Conservation (phyloP, 495 filamentous ascomycete species). For the Penicillium lagena region DNA sequence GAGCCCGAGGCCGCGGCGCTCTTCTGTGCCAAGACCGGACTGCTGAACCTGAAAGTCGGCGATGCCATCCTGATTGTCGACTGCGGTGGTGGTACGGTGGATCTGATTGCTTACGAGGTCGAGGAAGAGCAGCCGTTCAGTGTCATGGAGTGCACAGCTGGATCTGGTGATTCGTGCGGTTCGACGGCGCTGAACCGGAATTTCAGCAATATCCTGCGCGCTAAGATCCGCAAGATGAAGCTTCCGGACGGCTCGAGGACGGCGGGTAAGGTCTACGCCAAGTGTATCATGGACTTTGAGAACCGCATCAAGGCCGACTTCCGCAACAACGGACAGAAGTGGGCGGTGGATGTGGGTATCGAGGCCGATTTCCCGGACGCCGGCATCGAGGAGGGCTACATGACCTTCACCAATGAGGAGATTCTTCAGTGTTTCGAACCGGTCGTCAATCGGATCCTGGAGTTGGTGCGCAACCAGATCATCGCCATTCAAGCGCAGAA, state of each 20-base stretch:
- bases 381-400: conserved; percentile 73
- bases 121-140: conserved; percentile 74
- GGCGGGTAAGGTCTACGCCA: conserved; percentile 72
- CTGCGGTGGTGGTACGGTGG: conserved; percentile 74
- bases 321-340: conserved; percentile 76
- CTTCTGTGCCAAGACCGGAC: conserved; percentile 72
- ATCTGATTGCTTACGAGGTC: conserved; percentile 76
- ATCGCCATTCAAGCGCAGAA: conserved; percentile 78
- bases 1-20: conserved; percentile 74
- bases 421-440: conserved; percentile 78
- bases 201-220: conserved; percentile 73
- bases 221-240: conserved; percentile 79
- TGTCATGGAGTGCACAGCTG: conserved; percentile 70
- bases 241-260: conserved; percentile 71
- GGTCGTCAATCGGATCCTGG: conserved; percentile 70
- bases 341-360: conserved; percentile 77
- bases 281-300: conserved; percentile 83
- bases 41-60: conserved; percentile 68
- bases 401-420: conserved; percentile 79
- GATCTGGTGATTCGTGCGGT: conserved; percentile 73
- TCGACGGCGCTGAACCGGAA: conserved; percentile 76
- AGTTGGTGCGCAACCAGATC: conserved; percentile 73
- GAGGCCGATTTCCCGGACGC: conserved; percentile 76
- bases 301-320: conserved; percentile 80
- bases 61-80: conserved; percentile 76